Conservation (phyloP, 768 basidiomycete genomes). For the Lactarius psammicola region DNA sequence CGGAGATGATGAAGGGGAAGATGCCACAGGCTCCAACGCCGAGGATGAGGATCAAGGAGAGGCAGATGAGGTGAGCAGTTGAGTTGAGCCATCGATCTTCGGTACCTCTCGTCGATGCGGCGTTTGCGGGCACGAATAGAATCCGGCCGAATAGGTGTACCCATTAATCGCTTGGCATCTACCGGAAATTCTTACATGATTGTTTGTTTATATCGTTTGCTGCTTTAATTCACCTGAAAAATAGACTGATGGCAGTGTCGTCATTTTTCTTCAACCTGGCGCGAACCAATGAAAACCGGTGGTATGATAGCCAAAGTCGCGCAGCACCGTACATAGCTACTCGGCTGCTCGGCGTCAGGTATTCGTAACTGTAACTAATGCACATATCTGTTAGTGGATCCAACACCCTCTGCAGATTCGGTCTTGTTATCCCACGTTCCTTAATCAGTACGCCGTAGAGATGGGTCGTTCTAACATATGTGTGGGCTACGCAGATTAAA, state of each 20-base stretch:
- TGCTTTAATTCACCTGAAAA: not conserved
- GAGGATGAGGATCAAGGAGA: constrained; percentile 15
- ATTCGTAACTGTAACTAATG: not conserved
- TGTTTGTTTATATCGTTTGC: constrained; percentile 13
- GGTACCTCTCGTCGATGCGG: not conserved
- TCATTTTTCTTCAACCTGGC: not conserved
- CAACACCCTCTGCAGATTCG: not conserved
- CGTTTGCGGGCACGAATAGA: not conserved
- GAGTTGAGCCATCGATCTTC: not conserved
- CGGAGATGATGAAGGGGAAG: constrained; percentile 22
- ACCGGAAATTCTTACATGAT: constrained; percentile 1
- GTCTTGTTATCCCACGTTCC: not conserved
- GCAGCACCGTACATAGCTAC: not conserved
- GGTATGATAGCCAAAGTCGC: not conserved
- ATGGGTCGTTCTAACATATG: not conserved
- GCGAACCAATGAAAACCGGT: not conserved
- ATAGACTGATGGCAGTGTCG: not conserved
- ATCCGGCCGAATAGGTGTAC: not conserved
- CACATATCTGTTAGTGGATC: not conserved
- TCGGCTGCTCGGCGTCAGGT: not conserved
- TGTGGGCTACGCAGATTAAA: not conserved
- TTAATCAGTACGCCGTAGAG: not conserved
- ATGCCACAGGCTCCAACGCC: not conserved
- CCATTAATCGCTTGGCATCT: not conserved
- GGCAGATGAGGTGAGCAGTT: not conserved